Base-by-base conservation (phyloP, 2,329 filamentous ascomycete species). In the Cercospora sesami region DNA sequence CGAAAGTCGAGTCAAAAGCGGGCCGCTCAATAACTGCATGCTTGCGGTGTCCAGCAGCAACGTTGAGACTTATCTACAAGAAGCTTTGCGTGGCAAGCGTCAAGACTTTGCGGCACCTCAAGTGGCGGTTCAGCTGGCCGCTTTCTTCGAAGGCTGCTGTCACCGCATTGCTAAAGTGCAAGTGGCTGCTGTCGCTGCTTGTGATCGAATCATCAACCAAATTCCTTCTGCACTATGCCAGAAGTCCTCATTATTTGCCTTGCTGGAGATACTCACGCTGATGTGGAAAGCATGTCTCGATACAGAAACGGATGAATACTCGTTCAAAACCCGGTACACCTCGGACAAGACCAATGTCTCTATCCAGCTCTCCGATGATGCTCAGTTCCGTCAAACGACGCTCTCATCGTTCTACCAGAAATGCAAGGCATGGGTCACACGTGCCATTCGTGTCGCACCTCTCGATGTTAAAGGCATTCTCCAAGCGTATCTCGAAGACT, bases 211-310 rank as follows among this genome's bases (percentile, higher is more conserved):
- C 67, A 90, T 99, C 69, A 86, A 84, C 12, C 89, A 92, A 70
- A 90, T 96, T 5, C 95, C 95, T 1, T 97, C 95, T 3, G 91
- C 92, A 2, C 84, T 99, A 16, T 98, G 94, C 76, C 91, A 97
- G 75, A 91, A 91, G 73, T 89, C 90, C 6, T 96, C 96, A 1
- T 84, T 99, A 0, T 99, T 98, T 80, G 93, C 94, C 1, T 84
- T 99, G 16, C 84, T 99, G 9, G 96, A 99, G 78, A 86, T 99
- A 4, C 83, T 99, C 18, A 94, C 93, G 3, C 86, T 99, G 30
- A 93, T 99, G 90, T 99, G 94, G 94, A 88, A 89, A 59, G 94
- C 93, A 76, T 99, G 95, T 77, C 83, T 99, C 16, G 94, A 99
- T 78, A 91, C 91, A 12, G 95, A 99, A 78, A 94, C 94, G 0